A percentile compares a stretch with the other conserved stretches of the same genome.
These are phyloP conservation scores for Aspergillus fischeri DNA, from an alignment of 2,329 filamentous ascomycete species.

Conservation along the genomic window DNA sequence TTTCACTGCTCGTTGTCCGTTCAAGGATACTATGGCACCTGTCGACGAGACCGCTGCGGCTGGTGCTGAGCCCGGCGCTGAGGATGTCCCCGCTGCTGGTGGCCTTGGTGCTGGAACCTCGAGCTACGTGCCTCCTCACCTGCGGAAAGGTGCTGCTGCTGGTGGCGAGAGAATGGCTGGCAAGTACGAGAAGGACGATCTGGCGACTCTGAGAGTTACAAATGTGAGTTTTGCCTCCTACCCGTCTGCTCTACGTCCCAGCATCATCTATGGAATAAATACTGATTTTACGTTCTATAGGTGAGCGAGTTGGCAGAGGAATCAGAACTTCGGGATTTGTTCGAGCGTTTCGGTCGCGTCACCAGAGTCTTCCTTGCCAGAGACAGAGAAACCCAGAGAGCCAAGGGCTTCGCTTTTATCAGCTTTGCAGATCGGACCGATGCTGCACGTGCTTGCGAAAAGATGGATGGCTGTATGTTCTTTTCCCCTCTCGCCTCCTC, in stretches of 20 bases:
- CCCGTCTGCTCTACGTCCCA: neutral
- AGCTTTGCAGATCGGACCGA: conserved; percentile 88
- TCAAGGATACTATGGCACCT: conserved; percentile 98
- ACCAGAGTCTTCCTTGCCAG: conserved; percentile 97
- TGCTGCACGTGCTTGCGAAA: conserved; percentile 87
- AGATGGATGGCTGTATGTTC: conserved; percentile 86
- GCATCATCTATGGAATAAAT: conserved; percentile 2
- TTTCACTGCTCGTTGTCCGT: conserved; percentile 98
- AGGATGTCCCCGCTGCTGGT: conserved; percentile 46
- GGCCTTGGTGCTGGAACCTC: conserved; percentile 64
- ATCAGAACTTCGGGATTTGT: conserved; percentile 91
- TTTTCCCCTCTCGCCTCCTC: neutral
- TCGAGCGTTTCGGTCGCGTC: conserved; percentile 94
- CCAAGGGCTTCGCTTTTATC: conserved; percentile 99
- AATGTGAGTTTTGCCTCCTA: conserved; percentile 64
- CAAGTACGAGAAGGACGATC: conserved; percentile 94
- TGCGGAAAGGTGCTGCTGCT: conserved; percentile 63
- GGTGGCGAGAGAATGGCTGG: conserved; percentile 79
- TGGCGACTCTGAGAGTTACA: conserved; percentile 93
- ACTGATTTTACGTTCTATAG: conserved; percentile 41
- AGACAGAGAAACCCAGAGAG: conserved; percentile 90
- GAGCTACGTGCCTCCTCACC: conserved; percentile 90
- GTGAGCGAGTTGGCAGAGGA: conserved; percentile 98
- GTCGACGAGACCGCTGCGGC: conserved; percentile 42
- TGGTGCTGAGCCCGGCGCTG: conserved; percentile 45